A percentile compares a stretch with the other conserved stretches of the same genome.
phyloP scores from a whole-genome alignment of 768 basidiomycete species.

The Pulveroboletus ravenelii region DNA sequence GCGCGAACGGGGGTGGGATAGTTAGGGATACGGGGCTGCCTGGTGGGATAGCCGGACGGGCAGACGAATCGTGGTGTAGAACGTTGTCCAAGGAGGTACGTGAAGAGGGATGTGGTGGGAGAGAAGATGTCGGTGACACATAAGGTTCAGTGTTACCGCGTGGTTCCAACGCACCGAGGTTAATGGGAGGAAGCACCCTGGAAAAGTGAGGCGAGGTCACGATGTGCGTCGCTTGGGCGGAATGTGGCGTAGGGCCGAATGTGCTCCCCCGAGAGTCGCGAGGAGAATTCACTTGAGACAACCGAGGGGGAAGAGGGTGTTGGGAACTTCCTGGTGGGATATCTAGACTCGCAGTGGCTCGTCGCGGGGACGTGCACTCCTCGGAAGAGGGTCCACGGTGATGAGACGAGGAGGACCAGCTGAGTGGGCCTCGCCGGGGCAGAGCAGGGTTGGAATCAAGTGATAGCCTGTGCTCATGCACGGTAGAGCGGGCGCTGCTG shows the following conservation, averaged over 20 bases:
- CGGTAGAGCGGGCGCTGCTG: constrained; percentile 8
- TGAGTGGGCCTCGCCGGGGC: constrained; percentile 55
- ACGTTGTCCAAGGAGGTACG: constrained; percentile 12
- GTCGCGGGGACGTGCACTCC: constrained; percentile 16
- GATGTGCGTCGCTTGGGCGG: constrained; percentile 7
- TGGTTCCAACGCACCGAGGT: constrained; percentile 13
- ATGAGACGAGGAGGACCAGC: constrained; percentile 20
- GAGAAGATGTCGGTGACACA: constrained; percentile 18
- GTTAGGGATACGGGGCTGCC: constrained; percentile 7
- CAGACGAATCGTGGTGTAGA: constrained; percentile 18
- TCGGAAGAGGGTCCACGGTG: constrained; percentile 17
- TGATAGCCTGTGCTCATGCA: constrained; percentile 21
- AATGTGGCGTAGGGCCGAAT: constrained; percentile 9
- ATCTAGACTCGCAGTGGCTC: constrained; percentile 8
- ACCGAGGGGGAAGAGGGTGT: constrained; percentile 1
- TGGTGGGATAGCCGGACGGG: constrained; percentile 15
- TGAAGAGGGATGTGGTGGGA: constrained; percentile 34
- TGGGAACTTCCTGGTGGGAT: constrained; percentile 3
- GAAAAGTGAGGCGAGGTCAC: constrained; percentile 25
- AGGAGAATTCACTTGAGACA: constrained; percentile 5
- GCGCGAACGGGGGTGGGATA: constrained; percentile 54
- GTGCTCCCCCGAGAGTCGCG: constrained; percentile 11
- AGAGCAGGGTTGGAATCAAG: constrained; percentile 38
- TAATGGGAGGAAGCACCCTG: constrained; percentile 28
- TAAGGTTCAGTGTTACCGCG: constrained; percentile 14